Base-by-base conservation (phyloP, 306 rosid genomes). In the Ziziphus jujuba region DNA sequence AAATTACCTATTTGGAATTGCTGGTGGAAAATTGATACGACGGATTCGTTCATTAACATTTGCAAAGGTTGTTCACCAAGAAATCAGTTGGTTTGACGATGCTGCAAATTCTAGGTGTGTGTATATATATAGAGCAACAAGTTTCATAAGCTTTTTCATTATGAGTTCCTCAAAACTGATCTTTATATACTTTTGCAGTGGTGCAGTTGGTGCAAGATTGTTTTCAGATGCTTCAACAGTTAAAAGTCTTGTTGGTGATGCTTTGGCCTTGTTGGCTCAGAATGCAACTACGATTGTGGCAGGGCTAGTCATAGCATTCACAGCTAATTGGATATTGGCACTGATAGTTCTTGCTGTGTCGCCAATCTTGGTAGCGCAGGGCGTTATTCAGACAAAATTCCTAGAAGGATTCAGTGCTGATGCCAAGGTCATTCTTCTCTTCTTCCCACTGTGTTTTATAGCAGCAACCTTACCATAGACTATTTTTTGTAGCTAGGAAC, bases 121-220 rank as follows among this genome's bases (percentile, higher is more conserved):
- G n/a, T n/a, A n/a, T n/a, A n/a, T n/a, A 64, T 22, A 36, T 14
- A 16, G 11, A 0, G 9, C 2, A 31, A 17, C 15, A 56, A 40
- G 20, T n/a, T 7, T 31, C 22, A 6, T 2, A 38, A 12, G 31
- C 38, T 11, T 44, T 2, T 43, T 25, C 9, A 43, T 10, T 62
- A 10, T 38, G 38, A 17, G 21, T 49, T 12, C 33, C 20, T 40
- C 0, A 12, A 4, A 68, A 44, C 53, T 28, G 10, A 53, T 11
- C 40, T 43, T 8, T 56, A 44, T 58, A 40, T 21, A 56, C 36
- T 4, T 54, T 5, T 67, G 16, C 76, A 85, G 91, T 56, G 95
- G 97, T 23, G 90, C 92, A 36, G 77, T 87, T 59, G 90, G 92
- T 28, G 92, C 97, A 75, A 86, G 92, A 75, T 68, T 91, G 69